Conservation (phyloP, 306 rosid genomes). For the Cucumis melo region DNA sequence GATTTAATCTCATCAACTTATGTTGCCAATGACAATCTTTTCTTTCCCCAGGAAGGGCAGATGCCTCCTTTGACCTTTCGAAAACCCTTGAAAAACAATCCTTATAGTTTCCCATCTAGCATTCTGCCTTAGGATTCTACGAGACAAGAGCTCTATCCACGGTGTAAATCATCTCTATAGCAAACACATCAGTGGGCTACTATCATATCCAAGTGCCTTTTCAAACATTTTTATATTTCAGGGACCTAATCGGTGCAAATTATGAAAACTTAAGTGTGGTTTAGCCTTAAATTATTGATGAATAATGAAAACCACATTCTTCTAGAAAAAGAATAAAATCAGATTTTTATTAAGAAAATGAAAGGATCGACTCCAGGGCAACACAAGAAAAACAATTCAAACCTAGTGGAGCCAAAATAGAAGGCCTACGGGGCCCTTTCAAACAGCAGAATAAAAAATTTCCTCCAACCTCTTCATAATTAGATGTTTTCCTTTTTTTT, state of each 20-base stretch:
- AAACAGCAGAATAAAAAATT: not conserved
- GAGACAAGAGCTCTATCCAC: not conserved
- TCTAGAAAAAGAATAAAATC: not conserved
- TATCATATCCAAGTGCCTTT: not conserved
- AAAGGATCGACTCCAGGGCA: not conserved
- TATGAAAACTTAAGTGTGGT: not conserved
- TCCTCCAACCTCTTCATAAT: not conserved
- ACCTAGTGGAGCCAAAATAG: not conserved
- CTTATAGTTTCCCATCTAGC: not conserved
- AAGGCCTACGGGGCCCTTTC: not conserved
- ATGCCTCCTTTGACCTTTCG: not conserved
- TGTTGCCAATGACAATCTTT: not conserved
- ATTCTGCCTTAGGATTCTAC: not conserved
- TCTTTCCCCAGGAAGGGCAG: not conserved
- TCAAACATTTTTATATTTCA: not conserved
- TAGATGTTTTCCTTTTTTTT: not conserved
- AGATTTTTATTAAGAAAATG: not conserved
- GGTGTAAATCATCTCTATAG: not conserved
- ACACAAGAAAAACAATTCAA: not conserved
- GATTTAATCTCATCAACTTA: not conserved
- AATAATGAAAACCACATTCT: not conserved
- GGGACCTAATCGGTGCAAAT: not conserved
- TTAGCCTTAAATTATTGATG: not conserved
- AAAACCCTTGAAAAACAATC: not conserved
- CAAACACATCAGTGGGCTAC: not conserved